Conservation (phyloP, 345 rosid genomes). For the Euclidium syriacum region DNA sequence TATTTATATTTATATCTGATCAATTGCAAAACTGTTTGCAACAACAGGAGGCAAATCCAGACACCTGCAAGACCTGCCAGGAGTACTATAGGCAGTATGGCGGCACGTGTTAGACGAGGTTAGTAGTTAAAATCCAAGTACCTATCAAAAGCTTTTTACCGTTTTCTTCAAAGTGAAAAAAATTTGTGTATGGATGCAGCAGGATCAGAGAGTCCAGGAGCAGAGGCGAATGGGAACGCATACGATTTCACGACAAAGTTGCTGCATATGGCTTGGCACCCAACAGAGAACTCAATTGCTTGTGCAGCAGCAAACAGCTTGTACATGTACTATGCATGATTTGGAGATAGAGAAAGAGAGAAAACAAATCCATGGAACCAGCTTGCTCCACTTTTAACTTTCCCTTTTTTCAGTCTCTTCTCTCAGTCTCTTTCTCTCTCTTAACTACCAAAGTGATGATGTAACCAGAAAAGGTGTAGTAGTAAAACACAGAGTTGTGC, state of each 20-base stretch:
- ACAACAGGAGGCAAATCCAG: slow-evolving; percentile 78
- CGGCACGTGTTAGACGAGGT: slow-evolving; percentile 98
- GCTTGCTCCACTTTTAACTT: slow-evolving; percentile 23
- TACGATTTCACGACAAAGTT: slow-evolving; percentile 83
- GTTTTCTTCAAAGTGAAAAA: slow-evolving; percentile 4
- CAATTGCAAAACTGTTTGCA: not conserved
- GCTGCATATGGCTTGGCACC: slow-evolving; percentile 99
- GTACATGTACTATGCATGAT: slow-evolving; percentile 97
- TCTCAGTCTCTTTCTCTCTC: not conserved
- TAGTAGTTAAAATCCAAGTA: slow-evolving; percentile 22
- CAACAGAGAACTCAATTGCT: slow-evolving; percentile 89
- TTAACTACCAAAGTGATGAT: slow-evolving; percentile 32
- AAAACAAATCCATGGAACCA: slow-evolving; percentile 15
- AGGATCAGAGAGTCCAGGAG: slow-evolving; percentile 75
- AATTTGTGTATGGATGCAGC: slow-evolving; percentile 46
- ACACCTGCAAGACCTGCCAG: slow-evolving; percentile 90
- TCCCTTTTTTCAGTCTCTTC: not conserved
- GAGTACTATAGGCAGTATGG: slow-evolving; percentile 80
- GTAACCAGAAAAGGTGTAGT: slow-evolving; percentile 30
- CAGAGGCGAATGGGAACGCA: slow-evolving; percentile 90
- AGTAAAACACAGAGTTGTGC: slow-evolving; percentile 21
- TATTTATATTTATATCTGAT: not conserved
- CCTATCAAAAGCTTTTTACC: not conserved
- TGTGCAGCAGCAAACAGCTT: slow-evolving; percentile 99
- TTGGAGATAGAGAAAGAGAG: slow-evolving; percentile 5